Base-by-base conservation (phyloP, 768 basidiomycete species). In the Cubamyces sp. region DNA sequence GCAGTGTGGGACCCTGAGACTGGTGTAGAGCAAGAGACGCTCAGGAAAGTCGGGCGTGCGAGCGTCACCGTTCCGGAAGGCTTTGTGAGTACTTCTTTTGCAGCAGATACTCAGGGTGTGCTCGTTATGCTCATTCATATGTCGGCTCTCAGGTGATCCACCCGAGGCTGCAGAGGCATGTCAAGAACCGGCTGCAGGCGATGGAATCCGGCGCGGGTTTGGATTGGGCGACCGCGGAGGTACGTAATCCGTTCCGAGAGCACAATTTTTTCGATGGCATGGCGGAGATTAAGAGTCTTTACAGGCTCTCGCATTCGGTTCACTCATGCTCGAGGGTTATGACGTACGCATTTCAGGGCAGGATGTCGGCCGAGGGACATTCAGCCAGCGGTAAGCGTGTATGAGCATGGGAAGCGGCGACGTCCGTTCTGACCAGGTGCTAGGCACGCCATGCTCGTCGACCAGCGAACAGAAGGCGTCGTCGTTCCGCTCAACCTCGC, bases 161-260 rank as follows among this genome's bases (percentile, higher is more conserved):
- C 69, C 75, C 88, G 7, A 86, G 94, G 54, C 73, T 95, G 49
- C 84, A 87, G 57, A 75, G 94, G 7, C 94, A 95, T 67, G 85
- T 93, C 45, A 91, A 90, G 78, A 83, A 82, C 68, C 81, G 94
- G 4, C 66, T 94, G n/a, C 80, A 84, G 66, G 86, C 85, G 48
- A 74, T 95, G 19, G 84, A 90, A 52, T 78, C 76, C 37, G 90
- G 86, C 1, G 78, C 78, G n/a, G 90, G 89, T 0, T 74, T 97
- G 34, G 94, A 96, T 71, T 96, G 92, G 83, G 91, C 92, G 0
- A 92, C 91, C 45, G 94, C 92, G 5, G 95, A 97, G 79, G 92
- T 88, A 45, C 6, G 77, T 66, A 48, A 34, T 9, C 14, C 21
- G 28, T 21, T 28, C n/a, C 4, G 40, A 3, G 25, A 23, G 25